Evolutionary conservation across 345 rosid genomes (phyloP), one percentile per base, ranked within the genome.

Genomic region (Citrus australasica): DNA sequence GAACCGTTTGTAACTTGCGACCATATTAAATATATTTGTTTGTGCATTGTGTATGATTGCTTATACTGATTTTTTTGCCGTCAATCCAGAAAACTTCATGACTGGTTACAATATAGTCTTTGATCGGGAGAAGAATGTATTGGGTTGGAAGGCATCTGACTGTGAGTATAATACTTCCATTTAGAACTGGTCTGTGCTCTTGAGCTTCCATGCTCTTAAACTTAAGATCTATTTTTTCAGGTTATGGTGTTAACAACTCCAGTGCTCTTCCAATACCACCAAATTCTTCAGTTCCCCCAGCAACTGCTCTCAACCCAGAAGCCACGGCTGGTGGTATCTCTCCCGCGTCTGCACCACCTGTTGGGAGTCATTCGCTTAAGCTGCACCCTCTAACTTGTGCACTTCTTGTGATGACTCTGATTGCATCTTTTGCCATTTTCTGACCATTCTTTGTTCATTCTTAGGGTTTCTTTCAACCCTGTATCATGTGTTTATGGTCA

Each of bases 31-130:
- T 3, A 1, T 65, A n/a, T 72, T n/a, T 38, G 40, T n/a, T 21
- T 32, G 56, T 32, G 27, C 17, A 11, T 0, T 8, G 51, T 46
- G 48, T n/a, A 70, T 74, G 69, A 40, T 68, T 77, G 46, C 69
- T 81, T 64, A 77, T 66, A 61, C 7, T 13, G 59, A 30, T 53
- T 59, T 40, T 32, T 21, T 33, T 78, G 37, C 24, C 62, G 53
- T 25, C 35, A 37, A 68, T 79, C 78, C 92, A 94, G 97, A 93
- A 84, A 93, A 93, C 85, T 92, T 93, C 86, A 91, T 93, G 98
- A 91, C 88, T 0, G 95, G 94, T 70, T 87, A 93, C 72, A 89
- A 82, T 0, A 78, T 93, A 25, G 87, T 93, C 73, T 94, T 94
- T 70, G 86, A 92, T 79, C 92, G 92, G 2, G 95, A 93, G 81